Evolutionary conservation across 2,329 filamentous ascomycete genomes (phyloP), one percentile per base, ranked within the genome.

Genomic region (Colletotrichum sansevieriae): DNA sequence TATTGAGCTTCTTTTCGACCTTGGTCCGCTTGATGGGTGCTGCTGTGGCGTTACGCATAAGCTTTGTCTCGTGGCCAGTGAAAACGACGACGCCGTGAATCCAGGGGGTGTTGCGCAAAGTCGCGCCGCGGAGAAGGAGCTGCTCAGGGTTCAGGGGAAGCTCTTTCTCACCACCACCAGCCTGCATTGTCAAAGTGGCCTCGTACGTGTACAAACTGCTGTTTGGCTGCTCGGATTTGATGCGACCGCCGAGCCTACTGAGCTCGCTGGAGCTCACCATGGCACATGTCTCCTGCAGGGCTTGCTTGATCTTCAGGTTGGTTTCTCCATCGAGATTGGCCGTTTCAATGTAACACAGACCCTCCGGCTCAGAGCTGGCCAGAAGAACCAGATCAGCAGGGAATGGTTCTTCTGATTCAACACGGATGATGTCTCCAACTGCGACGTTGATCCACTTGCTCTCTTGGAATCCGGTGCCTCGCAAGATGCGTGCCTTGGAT

Each of bases 131-230:
- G 39, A 99, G 88, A 18, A 99, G 85, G 46, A 99, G 87, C 79
- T 99, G 96, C 77, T 99, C 96, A 0, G 96, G 96, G 72, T 92
- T 92, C 63, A 99, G 81, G 1, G 97, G 87, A 56, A 98, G 82
- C 77, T 98, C 95, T 80, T 97, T 97, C 80, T 99, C 96, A 41
- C 94, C 94, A 18, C 95, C 95, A 49, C 95, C 94, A 52, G 92
- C 87, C 75, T 95, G 90, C 86, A 98, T 92, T 0, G 95, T 98
- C 78, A 99, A 79, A 1, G 95, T 98, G 44, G 95, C 96, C 81
- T 99, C 97, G 78, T 98, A 99, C 0, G 96, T 99, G 80, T 99
- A 99, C 41, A 99, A 84, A 80, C 95, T 98, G 83, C 94, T 98
- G 84, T 99, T 99, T 22, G 96, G 96, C 78, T 98, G 96, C 81